Base-by-base conservation (phyloP, 1,139 yeast species). In the Hyphopichia burtonii region DNA sequence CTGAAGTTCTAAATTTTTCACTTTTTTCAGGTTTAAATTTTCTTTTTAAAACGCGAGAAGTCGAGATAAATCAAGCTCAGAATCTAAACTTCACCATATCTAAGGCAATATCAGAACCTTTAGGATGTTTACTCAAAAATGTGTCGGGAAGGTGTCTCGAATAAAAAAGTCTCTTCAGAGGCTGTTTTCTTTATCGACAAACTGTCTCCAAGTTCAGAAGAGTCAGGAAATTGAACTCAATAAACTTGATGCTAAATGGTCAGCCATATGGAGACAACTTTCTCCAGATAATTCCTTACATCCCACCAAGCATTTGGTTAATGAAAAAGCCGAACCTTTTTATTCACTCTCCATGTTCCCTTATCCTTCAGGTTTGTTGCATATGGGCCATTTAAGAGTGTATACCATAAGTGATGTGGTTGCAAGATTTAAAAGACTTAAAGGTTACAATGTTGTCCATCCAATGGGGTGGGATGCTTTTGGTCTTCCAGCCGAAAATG, bases 391-490 rank as follows among this genome's bases (percentile, higher is more conserved):
- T 63, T 71, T 90, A 31, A 70, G 99, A 41, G 98, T 93, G 0
- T 93, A 88, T 62, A 86, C 96, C 1, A 89, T 93, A 34, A 83
- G 93, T 54, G 99, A 93, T 60, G 86, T 83, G 1, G 60, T 93
- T 32, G 79, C 96, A 1, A 68, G 98, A 50, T 93, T 79, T 62
- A 79, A 88, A 52, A 70, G 94, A 48, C 76, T 87, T 65, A 78
- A 76, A 43, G 97, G 96, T 0, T 78, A 74, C 49, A 68, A 82
- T 35, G 96, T 91, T 15, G 74, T 91, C 5, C 96, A 93, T 59
- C 97, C 99, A 0, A 91, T 93, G 96, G 99, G 99, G 0, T 93
- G 98, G 97, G 99, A 93, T 69, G 96, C 98, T 0, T 93, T 93
- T 71, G 99, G 99, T 0, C 71, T 93, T 33, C 99, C 99, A 0